Evolutionary conservation across 371 early-diverging fungal species (phyloP).

Genomic region (Syncephalastrum sp.): DNA sequence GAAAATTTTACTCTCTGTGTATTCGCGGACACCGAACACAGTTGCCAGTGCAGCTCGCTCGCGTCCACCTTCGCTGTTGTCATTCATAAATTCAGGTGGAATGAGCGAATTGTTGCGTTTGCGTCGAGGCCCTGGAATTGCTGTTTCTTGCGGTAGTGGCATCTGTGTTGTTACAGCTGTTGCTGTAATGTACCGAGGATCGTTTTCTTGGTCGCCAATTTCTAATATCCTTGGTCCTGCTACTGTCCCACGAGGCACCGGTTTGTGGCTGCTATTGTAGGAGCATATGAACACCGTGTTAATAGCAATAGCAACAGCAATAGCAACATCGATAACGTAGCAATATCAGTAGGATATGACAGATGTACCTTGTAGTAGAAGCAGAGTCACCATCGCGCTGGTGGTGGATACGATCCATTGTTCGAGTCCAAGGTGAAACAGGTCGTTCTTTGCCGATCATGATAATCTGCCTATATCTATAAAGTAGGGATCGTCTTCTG

Average conservation of each 20-base stretch:
- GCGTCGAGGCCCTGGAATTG: constrained; percentile 26
- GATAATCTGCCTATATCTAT: background rate
- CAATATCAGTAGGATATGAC: background rate
- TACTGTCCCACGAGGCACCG: background rate
- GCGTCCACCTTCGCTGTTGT: constrained; percentile 35
- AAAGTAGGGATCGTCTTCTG: no score
- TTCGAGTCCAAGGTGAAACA: constrained; percentile 11
- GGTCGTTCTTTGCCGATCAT: constrained; percentile 7
- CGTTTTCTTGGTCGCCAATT: constrained; percentile 3
- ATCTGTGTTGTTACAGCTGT: constrained; percentile 19
- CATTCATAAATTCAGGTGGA: constrained; percentile 36
- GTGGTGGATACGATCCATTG: constrained; percentile 13
- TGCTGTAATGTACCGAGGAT: constrained; percentile 7
- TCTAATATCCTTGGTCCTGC: background rate
- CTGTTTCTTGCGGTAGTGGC: constrained; percentile 26
- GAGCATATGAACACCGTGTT: background rate
- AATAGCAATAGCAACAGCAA: background rate
- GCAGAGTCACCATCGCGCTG: background rate
- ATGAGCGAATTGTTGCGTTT: constrained; percentile 46
- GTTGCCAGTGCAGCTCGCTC: constrained; percentile 50
- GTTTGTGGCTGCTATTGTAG: constrained; percentile 1
- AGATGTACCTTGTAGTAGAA: no score
- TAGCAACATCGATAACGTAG: background rate
- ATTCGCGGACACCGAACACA: constrained; percentile 51
- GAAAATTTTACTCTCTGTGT: constrained; percentile 41